These are phyloP conservation scores for Talaromyces stipitatus DNA, from an alignment of 495 filamentous ascomycete species.

Conservation along the genomic window DNA sequence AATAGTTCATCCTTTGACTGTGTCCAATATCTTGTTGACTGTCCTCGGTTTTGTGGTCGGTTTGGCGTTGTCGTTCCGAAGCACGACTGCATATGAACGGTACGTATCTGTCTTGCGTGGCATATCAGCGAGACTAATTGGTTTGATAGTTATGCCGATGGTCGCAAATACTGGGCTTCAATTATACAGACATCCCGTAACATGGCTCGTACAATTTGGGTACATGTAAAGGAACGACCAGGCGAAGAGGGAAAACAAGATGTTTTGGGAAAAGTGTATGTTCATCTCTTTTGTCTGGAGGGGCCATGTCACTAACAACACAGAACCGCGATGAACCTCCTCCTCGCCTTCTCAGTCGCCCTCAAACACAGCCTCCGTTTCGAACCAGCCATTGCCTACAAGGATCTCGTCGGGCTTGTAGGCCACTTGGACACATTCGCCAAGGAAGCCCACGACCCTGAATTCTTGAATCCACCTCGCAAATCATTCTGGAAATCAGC, in stretches of 20 bases:
- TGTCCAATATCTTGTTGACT: conserved; percentile 67
- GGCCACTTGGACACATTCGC: conserved; percentile 51
- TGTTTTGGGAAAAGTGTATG: conserved; percentile 60
- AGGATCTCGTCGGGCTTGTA: conserved; percentile 44
- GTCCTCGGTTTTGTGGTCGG: conserved; percentile 87
- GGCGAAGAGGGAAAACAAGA: conserved; percentile 57
- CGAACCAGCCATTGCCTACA: conserved; percentile 74
- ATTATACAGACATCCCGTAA: conserved; percentile 65
- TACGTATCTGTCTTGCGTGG: conserved; percentile 13
- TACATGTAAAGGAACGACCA: conserved; percentile 61
- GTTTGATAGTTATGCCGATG: conserved; percentile 52
- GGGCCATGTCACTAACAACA: not conserved
- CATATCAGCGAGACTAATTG: not conserved
- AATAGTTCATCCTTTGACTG: conserved; percentile 41
- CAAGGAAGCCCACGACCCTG: conserved; percentile 50
- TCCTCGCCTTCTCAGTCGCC: conserved; percentile 67
- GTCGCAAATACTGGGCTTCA: conserved; percentile 69
- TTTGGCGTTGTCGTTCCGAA: conserved; percentile 74
- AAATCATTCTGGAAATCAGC: conserved; percentile 51
- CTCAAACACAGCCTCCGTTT: conserved; percentile 86
- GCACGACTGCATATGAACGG: conserved; percentile 79
- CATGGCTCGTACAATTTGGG: conserved; percentile 71
- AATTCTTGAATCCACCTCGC: conserved; percentile 30
- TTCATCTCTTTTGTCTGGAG: not conserved
- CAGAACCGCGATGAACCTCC: conserved; percentile 70